Evolutionary conservation across 495 filamentous ascomycete genomes (phyloP).

Genomic region (Penicillium cataractarum): DNA sequence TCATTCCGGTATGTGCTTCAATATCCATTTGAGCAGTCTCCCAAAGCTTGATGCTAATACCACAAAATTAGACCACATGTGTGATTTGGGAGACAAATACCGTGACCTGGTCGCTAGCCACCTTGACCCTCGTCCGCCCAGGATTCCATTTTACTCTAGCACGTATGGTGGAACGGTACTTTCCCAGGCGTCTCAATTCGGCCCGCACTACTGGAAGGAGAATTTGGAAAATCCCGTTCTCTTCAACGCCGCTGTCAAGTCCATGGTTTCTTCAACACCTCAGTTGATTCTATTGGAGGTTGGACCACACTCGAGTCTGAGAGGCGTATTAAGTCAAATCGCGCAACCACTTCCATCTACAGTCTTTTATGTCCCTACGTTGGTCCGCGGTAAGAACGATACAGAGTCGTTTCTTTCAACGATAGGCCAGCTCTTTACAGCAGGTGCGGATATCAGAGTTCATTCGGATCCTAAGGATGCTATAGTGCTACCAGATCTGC

Average conservation of each 20-base stretch:
- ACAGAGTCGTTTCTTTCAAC: background rate
- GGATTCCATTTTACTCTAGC: background rate
- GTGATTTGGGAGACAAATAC: slow-evolving; percentile 12
- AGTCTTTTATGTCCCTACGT: slow-evolving; percentile 34
- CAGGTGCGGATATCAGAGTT: background rate
- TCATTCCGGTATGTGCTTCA: background rate
- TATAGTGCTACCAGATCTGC: background rate
- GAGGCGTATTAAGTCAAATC: background rate
- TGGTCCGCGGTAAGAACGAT: background rate
- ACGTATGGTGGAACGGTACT: background rate
- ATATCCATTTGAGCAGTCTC: background rate
- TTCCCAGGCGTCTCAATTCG: background rate
- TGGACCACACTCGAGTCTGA: background rate
- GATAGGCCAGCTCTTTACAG: background rate
- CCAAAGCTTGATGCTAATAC: background rate
- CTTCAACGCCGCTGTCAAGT: slow-evolving; percentile 38
- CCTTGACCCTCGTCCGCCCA: background rate
- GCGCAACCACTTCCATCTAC: slow-evolving; percentile 8
- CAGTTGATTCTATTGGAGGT: slow-evolving; percentile 38
- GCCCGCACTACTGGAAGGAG: slow-evolving; percentile 40
- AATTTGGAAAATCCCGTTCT: slow-evolving; percentile 45
- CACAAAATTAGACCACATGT: slow-evolving; percentile 17
- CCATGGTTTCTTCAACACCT: slow-evolving; percentile 24
- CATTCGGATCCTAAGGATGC: background rate
- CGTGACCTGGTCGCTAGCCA: background rate